Evolutionary conservation across 1,284 basidiomycete species (phyloP), one percentile per base, ranked within the genome.

Genomic region (Singerocomus rubriflavus): DNA sequence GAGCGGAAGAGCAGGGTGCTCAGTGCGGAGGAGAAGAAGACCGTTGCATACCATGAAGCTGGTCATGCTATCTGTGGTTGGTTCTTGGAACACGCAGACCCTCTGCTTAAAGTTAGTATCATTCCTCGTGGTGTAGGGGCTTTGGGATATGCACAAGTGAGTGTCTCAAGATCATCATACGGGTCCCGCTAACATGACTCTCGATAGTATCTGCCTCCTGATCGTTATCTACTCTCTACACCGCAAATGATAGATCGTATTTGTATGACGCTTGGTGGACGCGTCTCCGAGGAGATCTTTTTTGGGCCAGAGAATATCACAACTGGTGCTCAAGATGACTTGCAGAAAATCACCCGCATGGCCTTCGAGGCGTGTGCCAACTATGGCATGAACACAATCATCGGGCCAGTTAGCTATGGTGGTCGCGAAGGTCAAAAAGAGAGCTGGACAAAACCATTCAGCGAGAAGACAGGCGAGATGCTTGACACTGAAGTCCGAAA

Each of bases 201-300:
- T 41, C 5, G 34, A 35, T 48, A 95, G 85, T 98, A 98, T 71
- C 77, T 98, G 17, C 97, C 96, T 47, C 90, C 93, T 46, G 97
- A 99, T 67, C 88, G 93, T 45, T 99, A 97, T 75, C 82, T 99
- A 21, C 85, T 96, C 58, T 93, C 93, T 12, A 96, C 93, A 0
- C 92, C 96, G 53, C 95, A 98, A 71, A 88, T 99, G 77, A 68
- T 84, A 31, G 96, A 99, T 70, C 83, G 93, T 51, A 98, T 99
- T 77, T 96, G 93, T 73, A 98, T 99, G 93, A 99, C 96, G 0
- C 81, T 99, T n/a, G 96, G 97, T 53, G 96, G 96, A 3, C 91
- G 97, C 54, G 96, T 98, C 4, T 90, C 94, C 1, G 96, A 99
- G 72, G 97, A 99, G 71, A 95, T 99, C 55, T 98, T 99, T 77